phyloP scores from a whole-genome alignment of 257 asterid genomes.

The Sherardia arvensis region DNA sequence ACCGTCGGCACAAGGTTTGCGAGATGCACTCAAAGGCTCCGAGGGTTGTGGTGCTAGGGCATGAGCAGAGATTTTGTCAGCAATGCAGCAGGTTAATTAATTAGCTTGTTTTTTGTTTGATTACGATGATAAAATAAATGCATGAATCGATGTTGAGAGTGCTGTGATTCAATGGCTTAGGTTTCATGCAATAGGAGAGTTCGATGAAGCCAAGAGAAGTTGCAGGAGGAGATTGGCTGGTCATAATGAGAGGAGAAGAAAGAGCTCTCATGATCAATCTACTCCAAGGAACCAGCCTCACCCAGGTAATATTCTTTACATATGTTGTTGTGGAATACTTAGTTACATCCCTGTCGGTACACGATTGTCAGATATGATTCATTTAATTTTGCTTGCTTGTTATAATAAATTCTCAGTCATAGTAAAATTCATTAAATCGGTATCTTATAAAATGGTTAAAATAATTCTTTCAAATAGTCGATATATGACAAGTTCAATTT shows the following conservation, averaged over 20 bases:
- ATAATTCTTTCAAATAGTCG: neutral
- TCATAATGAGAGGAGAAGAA: conserved; percentile 62
- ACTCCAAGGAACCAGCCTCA: conserved; percentile 22
- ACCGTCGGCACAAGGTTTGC: conserved; percentile 66
- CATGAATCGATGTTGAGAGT: neutral
- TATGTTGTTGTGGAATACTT: too few species aligned
- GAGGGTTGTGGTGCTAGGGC: conserved; percentile 40
- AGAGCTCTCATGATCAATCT: conserved; percentile 42
- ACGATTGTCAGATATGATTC: neutral
- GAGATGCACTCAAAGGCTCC: conserved; percentile 65
- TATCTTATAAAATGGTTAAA: too few species aligned
- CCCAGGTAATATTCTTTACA: conserved; percentile 23
- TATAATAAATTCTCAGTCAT: neutral
- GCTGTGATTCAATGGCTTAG: conserved; percentile 23
- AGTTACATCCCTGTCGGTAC: neutral
- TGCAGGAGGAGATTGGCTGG: conserved; percentile 75
- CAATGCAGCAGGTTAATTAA: conserved; percentile 58
- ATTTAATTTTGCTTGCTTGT: neutral
- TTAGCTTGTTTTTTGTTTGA: neutral
- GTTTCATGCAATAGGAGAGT: conserved; percentile 53
- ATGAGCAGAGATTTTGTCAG: conserved; percentile 64
- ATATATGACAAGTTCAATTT: neutral
- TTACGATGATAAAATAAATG: neutral
- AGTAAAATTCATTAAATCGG: neutral
- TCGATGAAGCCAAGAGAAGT: conserved; percentile 67